These are phyloP conservation scores for Globisporangium polare DNA, from an alignment of 352 stramenopile species.

Conservation along the genomic window DNA sequence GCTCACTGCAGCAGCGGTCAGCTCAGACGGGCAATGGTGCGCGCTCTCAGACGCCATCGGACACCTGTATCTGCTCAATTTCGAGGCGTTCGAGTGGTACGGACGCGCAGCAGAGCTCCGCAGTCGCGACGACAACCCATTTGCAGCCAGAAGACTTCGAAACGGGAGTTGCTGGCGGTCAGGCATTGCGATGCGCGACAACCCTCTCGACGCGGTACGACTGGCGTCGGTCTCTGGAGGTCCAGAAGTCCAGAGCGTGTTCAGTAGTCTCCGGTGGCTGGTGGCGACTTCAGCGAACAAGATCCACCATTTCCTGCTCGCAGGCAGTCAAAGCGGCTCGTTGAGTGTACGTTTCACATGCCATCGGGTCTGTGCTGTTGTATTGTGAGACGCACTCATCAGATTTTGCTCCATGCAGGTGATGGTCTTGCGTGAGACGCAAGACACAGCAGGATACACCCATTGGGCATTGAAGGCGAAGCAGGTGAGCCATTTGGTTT, in stretches of 20 bases:
- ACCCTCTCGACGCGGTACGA: conserved; percentile 30
- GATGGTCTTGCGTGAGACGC: not conserved
- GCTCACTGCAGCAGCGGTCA: conserved; percentile 21
- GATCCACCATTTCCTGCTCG: conserved; percentile 26
- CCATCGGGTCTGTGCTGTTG: not conserved
- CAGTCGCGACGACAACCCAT: not conserved
- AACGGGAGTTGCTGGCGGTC: conserved; percentile 25
- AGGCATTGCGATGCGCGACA: conserved; percentile 29
- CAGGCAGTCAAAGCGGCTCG: conserved; percentile 31
- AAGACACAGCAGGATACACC: not conserved
- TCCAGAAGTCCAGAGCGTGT: conserved; percentile 8
- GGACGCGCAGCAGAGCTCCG: not conserved
- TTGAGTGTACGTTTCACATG: conserved; percentile 23
- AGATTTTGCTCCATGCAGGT: not conserved
- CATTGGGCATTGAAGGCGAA: conserved; percentile 9
- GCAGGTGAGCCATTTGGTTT: not conserved
- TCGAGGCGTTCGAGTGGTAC: conserved; percentile 22
- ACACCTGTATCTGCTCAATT: conserved; percentile 31
- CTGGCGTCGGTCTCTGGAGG: conserved; percentile 20
- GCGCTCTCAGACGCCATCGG: conserved; percentile 25
- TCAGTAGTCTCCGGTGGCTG: conserved; percentile 26
- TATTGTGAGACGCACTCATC: not conserved
- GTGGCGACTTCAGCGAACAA: not conserved
- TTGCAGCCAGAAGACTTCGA: conserved; percentile 24
- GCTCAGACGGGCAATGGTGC: conserved; percentile 29